phyloP scores from a whole-genome alignment of 2,329 filamentous ascomycete species.

The Neofusicoccum umdonicola region DNA sequence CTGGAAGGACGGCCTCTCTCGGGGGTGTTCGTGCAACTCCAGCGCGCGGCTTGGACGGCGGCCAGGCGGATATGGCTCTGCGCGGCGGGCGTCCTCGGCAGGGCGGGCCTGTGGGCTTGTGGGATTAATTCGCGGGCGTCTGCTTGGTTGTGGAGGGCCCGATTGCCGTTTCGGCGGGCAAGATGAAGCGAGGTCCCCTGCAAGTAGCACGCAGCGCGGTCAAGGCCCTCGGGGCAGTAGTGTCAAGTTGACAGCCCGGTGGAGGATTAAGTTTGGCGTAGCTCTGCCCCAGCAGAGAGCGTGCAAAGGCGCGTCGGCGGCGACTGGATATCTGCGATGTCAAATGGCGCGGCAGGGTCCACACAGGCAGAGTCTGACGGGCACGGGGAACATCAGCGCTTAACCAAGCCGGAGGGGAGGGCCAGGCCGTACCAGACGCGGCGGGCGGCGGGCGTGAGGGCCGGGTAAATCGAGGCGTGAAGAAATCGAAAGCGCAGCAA shows the following conservation, averaged over 20 bases:
- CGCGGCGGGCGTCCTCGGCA: constrained; percentile 9
- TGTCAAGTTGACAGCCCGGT: constrained; percentile 17
- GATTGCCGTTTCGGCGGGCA: constrained; percentile 12
- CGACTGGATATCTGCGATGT: constrained; percentile 26
- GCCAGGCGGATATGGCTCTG: constrained; percentile 1
- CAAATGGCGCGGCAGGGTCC: constrained; percentile 28
- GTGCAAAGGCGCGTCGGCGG: constrained; percentile 14
- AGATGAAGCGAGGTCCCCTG: constrained; percentile 17
- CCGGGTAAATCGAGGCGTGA: constrained; percentile 39
- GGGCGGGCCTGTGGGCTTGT: constrained; percentile 5
- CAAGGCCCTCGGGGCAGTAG: constrained; percentile 14
- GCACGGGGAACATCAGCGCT: constrained; percentile 38
- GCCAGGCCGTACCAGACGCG: constrained; percentile 38
- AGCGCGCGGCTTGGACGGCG: neutral
- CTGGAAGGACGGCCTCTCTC: constrained; percentile 10
- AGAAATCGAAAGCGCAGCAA: constrained; percentile 20
- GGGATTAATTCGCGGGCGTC: constrained; percentile 11
- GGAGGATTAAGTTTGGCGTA: constrained; percentile 17
- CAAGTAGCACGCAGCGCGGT: constrained; percentile 11
- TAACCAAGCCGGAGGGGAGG: constrained; percentile 31
- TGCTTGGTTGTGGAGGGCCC: constrained; percentile 10
- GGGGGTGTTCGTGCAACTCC: constrained; percentile 8
- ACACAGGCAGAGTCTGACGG: constrained; percentile 35
- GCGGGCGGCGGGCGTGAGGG: constrained; percentile 32
- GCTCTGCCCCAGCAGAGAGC: constrained; percentile 3